phyloP scores from a whole-genome alignment of 768 basidiomycete genomes.

The Melanogaster broomeanus region DNA sequence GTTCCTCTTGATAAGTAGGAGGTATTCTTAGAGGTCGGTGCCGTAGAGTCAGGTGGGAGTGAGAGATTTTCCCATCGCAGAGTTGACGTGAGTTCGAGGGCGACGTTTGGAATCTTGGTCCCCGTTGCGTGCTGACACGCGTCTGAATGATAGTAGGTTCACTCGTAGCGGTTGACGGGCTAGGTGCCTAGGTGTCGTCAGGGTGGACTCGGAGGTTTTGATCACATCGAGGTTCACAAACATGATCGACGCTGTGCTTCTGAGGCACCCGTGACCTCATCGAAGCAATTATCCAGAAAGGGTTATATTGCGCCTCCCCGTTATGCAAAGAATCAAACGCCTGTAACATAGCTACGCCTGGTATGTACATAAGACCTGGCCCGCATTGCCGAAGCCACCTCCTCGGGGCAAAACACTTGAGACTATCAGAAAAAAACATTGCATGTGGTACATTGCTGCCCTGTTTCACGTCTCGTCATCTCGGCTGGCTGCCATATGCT shows the following conservation, averaged over 20 bases:
- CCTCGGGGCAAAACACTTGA: not conserved
- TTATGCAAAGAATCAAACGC: constrained; percentile 2
- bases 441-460: not conserved
- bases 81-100: not conserved
- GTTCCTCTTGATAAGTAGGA: no score
- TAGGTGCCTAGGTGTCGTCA: constrained; percentile 3
- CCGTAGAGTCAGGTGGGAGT: not conserved
- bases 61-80: not conserved
- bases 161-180: not conserved
- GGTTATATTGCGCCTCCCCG: constrained; percentile 9
- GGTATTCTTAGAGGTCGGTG: not conserved
- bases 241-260: constrained; percentile 19
- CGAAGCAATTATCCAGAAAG: constrained; percentile 11
- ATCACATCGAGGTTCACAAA: constrained; percentile 10
- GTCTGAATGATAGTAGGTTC: no score
- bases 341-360: not conserved
- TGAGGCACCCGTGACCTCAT: constrained; percentile 21
- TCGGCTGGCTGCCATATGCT: not conserved
- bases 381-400: not conserved
- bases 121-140: no score
- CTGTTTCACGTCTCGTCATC: not conserved
- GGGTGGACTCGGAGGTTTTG: constrained; percentile 12
- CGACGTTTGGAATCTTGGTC: no score
- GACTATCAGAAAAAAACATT: not conserved
- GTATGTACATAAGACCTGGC: not conserved